Evolutionary conservation across 2,329 filamentous ascomycete genomes (phyloP), one percentile per base, ranked within the genome.

Genomic region (Ilyonectria destructans): DNA sequence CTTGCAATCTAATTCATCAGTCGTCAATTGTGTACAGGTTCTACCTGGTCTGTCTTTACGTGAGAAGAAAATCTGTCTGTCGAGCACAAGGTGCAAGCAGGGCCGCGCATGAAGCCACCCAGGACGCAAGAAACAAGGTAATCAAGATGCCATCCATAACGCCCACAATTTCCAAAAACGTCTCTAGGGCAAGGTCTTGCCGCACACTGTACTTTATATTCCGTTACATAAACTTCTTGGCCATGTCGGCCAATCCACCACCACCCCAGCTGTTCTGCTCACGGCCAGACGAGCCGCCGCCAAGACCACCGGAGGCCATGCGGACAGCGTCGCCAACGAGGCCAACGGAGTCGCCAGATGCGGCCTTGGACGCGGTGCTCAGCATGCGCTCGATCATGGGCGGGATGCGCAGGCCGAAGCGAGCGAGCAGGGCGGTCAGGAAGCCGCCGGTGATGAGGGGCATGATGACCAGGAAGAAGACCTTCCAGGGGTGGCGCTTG

Each of bases 381-480:
- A 91, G 79, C 85, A 89, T 84, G 76, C 85, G 84, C 82, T 90
- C 86, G 67, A 95, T 78, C 13, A 85, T 82, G 6, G 86, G 85
- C 1, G 95, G 95, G 71, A 97, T 81, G 69, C 91, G 87, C 68
- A 98, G 85, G 23, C 95, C 95, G 80, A 98, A 93, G 78, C 91
- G 90, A 43, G 89, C 89, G 52, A 97, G 87, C 51, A 98, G 85
- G 54, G 92, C 93, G 9, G 91, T 91, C 72, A 98, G 83, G 31
- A 93, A 92, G 35, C 96, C 96, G 58, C 94, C 94, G 1, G 92
- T 95, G 76, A 98, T 85, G 65, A 98, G 87, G 10, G 96, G 96
- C 88, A 98, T 90, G 76, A 98, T 88, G 70, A 97, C 92, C 69
- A 95, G 88, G 85, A 93, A 86, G 84, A 98, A 93, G 55, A 97